These are phyloP conservation scores for Suhomyces prunicola DNA, from an alignment of 805 yeast genomes.

Conservation along the genomic window DNA sequence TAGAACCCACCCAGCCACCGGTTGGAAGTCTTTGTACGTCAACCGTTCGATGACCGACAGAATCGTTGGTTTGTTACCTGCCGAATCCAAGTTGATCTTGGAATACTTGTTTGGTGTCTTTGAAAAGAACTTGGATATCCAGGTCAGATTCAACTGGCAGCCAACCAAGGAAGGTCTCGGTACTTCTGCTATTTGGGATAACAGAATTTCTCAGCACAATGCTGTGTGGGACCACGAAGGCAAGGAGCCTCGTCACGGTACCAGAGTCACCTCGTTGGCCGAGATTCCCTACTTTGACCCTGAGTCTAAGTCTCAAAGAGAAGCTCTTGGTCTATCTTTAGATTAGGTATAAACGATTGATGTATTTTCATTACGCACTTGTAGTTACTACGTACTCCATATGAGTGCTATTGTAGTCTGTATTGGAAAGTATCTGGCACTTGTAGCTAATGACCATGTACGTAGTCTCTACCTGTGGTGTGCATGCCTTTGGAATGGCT, in stretches of 20 bases:
- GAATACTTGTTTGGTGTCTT: constrained; percentile 12
- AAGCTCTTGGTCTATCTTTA: constrained; percentile 42
- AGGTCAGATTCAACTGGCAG: constrained; percentile 18
- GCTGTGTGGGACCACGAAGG: constrained; percentile 53
- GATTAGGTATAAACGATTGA: constrained; percentile 7
- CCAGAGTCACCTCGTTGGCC: constrained; percentile 49
- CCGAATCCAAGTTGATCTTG: constrained; percentile 18
- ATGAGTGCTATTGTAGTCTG: too few relatives aligned
- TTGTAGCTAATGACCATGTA: too few relatives aligned
- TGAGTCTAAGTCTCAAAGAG: constrained; percentile 50
- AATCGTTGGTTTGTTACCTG: constrained; percentile 28
- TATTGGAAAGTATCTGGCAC: too few relatives aligned
- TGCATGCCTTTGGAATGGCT: too few relatives aligned
- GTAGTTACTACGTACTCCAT: too few relatives aligned
- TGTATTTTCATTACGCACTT: too few relatives aligned
- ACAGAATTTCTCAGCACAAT: constrained; percentile 51
- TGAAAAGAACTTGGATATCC: constrained; percentile 18
- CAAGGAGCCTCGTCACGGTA: constrained; percentile 47
- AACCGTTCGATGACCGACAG: constrained; percentile 29
- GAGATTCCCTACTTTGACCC: constrained; percentile 52
- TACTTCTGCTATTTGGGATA: constrained; percentile 56
- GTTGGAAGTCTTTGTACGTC: constrained; percentile 30
- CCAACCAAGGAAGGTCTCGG: constrained; percentile 14
- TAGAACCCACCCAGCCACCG: constrained; percentile 33
- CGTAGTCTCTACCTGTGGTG: too few relatives aligned